A percentile compares a stretch with the other conserved stretches of the same genome.
Conservation (phyloP, 768 basidiomycete genomes). For the Hericium alpestre region DNA sequence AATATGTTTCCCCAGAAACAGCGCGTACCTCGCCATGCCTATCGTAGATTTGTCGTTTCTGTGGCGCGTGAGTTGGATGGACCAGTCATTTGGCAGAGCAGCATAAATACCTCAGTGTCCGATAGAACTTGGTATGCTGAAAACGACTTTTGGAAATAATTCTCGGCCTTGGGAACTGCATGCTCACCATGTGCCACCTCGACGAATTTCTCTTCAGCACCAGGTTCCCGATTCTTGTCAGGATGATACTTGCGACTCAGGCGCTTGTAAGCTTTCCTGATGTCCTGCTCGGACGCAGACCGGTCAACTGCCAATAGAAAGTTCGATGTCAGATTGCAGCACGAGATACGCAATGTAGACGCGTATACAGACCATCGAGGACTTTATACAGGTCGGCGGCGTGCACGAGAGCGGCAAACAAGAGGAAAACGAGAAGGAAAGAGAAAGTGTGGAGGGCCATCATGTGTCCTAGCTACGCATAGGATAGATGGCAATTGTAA, state of each 20-base stretch:
- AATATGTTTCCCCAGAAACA: too few relatives aligned
- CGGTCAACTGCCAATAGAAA: conserved; percentile 37
- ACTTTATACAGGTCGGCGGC: conserved; percentile 77
- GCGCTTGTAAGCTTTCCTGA: conserved; percentile 85
- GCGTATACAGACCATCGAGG: conserved; percentile 59
- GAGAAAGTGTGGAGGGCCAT: conserved; percentile 20
- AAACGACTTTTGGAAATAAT: conserved; percentile 3
- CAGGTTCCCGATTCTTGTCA: conserved; percentile 86
- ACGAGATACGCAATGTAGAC: conserved; percentile 15
- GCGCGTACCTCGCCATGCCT: conserved; percentile 70
- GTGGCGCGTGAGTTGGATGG: background rate
- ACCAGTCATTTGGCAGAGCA: background rate
- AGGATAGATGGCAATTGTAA: background rate
- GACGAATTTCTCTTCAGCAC: conserved; percentile 78
- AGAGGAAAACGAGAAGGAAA: conserved; percentile 21
- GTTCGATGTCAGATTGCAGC: conserved; percentile 8
- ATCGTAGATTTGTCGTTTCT: conserved; percentile 94
- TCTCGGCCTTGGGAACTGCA: background rate
- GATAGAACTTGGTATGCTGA: conserved; percentile 89
- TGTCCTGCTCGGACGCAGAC: conserved; percentile 79
- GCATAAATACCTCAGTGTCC: conserved; percentile 38
- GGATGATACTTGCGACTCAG: conserved; percentile 86
- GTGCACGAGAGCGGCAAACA: conserved; percentile 23
- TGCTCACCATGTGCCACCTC: conserved; percentile 78
- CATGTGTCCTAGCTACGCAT: conserved; percentile 8